A percentile compares a stretch with the other conserved stretches of the same genome.
Conservation (phyloP, 192 early-diverging fungal genomes). For the Entomortierella chlamydospora region DNA sequence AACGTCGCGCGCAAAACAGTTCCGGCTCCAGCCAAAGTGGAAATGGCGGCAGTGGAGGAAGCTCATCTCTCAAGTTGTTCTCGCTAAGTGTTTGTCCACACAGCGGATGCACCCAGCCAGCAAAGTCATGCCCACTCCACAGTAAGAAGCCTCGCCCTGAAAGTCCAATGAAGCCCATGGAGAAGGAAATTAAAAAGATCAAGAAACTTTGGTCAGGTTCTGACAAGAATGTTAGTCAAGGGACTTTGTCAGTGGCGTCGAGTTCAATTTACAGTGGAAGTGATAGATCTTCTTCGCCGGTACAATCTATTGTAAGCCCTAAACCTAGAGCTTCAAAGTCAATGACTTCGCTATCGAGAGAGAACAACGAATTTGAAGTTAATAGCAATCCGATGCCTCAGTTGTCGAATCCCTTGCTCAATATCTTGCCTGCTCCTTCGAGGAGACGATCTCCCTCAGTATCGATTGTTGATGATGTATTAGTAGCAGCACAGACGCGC, state of each 20-base stretch:
- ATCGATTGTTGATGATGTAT: constrained; percentile 32
- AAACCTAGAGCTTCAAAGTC: constrained; percentile 18
- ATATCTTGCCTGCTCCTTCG: neutral
- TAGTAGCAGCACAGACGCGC: constrained; percentile 11
- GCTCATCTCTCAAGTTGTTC: constrained; percentile 35
- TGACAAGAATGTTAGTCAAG: constrained; percentile 20
- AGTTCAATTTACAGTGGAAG: constrained; percentile 2
- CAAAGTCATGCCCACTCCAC: constrained; percentile 38
- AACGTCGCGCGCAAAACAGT: constrained; percentile 19
- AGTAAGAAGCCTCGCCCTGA: constrained; percentile 20
- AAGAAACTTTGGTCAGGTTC: constrained; percentile 17
- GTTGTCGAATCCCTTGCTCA: constrained; percentile 7
- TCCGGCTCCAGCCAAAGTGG: constrained; percentile 25
- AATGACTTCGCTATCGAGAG: constrained; percentile 32
- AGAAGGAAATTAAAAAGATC: constrained; percentile 6
- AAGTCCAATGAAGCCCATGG: neutral
- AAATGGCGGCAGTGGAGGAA: constrained; percentile 16
- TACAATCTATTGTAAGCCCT: neutral
- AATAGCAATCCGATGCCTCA: neutral
- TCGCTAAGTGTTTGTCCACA: constrained; percentile 12
- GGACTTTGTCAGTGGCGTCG: neutral
- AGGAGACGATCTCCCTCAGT: constrained; percentile 41
- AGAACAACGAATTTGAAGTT: constrained; percentile 15
- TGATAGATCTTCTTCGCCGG: constrained; percentile 5
- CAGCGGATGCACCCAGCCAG: constrained; percentile 39